Evolutionary conservation across 352 stramenopile genomes (phyloP).

Genomic region (Phytophthora syringae): DNA sequence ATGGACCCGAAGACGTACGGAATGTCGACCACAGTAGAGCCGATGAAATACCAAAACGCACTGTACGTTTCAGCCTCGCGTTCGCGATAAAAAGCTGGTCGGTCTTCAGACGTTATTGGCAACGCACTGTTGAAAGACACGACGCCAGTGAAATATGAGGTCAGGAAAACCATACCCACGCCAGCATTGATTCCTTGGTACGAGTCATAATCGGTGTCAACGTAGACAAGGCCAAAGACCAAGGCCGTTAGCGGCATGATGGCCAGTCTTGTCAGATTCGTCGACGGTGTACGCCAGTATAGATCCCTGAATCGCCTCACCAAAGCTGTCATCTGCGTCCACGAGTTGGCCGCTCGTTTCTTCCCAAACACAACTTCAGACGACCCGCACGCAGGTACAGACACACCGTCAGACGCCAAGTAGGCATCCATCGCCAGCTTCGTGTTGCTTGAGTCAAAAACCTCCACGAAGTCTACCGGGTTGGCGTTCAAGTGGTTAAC

Average conservation of each 20-base stretch:
- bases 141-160: constrained; percentile 83
- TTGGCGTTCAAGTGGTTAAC: constrained; percentile 27
- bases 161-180: constrained; percentile 89
- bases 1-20: constrained; percentile 59
- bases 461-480: constrained; percentile 29
- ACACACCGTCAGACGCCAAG: constrained; percentile 35
- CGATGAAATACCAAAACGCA: constrained; percentile 68
- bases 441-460: constrained; percentile 34
- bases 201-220: constrained; percentile 45
- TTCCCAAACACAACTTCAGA: constrained; percentile 36
- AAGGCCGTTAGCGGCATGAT: constrained; percentile 42
- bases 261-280: constrained; percentile 78
- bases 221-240: constrained; percentile 53
- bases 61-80: constrained; percentile 87
- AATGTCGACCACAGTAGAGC: constrained; percentile 78
- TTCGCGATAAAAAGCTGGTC: constrained; percentile 88
- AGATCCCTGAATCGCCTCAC: constrained; percentile 45
- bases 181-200: constrained; percentile 59
- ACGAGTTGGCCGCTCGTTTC: constrained; percentile 42
- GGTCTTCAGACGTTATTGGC: constrained; percentile 73
- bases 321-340: constrained; percentile 41
- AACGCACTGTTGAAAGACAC: constrained; percentile 79
- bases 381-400: constrained; percentile 11
- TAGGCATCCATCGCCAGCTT: constrained; percentile 30
- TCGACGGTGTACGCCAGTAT: constrained; percentile 72